Conservation (phyloP, 441 rosid species). For the Codiaeum variegatum region DNA sequence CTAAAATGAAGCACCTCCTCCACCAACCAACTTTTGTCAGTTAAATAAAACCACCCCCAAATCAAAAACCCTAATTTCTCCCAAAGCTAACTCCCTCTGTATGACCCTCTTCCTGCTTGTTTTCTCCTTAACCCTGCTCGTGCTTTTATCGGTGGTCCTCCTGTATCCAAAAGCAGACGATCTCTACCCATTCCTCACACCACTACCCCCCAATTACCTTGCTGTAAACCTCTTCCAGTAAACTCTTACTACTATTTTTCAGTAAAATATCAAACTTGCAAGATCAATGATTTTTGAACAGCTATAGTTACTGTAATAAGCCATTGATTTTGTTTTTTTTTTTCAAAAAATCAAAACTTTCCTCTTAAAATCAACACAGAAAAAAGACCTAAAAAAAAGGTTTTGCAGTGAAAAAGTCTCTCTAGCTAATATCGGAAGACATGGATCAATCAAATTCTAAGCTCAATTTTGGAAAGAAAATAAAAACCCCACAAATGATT, state of each 20-base stretch:
- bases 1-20: slow-evolving; percentile 17
- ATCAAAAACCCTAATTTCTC: slow-evolving; percentile 27
- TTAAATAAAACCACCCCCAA: slow-evolving; percentile 24
- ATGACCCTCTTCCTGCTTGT: slow-evolving; percentile 98
- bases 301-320: slow-evolving; percentile 18
- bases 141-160: slow-evolving; percentile 81
- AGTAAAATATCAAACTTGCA: slow-evolving; percentile 23
- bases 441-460: slow-evolving; percentile 43
- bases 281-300: slow-evolving; percentile 19
- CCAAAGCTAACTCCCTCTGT: slow-evolving; percentile 74
- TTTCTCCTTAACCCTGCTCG: slow-evolving; percentile 86
- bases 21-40: slow-evolving; percentile 19
- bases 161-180: slow-evolving; percentile 65
- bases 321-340: slow-evolving; percentile 30
- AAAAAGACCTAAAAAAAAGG: neutral
- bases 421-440: slow-evolving; percentile 92
- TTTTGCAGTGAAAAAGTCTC: neutral
- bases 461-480: slow-evolving; percentile 20
- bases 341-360: neutral
- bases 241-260: slow-evolving; percentile 17
- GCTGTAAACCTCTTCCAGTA: slow-evolving; percentile 10
- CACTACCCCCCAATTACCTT: slow-evolving; percentile 21
- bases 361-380: neutral
- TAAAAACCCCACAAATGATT: neutral
- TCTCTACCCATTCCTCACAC: slow-evolving; percentile 71